phyloP scores from a whole-genome alignment of 148 eudicot species.

The Chenopodium suecicum region DNA sequence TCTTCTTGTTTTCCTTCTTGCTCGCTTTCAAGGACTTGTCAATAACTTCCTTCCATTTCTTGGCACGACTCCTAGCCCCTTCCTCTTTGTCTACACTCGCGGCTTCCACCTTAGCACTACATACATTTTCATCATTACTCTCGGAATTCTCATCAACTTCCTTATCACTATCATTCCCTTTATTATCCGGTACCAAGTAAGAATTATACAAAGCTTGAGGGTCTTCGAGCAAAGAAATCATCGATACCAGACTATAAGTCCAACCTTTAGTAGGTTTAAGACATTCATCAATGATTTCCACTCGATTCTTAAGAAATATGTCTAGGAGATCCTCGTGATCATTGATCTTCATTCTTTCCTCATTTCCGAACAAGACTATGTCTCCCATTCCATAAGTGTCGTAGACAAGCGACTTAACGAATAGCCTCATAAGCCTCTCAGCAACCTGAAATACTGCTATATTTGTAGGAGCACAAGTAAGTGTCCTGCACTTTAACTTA shows the following conservation, averaged over 20 bases:
- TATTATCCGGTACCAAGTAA: no score
- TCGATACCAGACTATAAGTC: slow-evolving; percentile 24
- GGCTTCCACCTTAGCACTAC: neutral
- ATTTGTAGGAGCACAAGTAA: slow-evolving; percentile 64
- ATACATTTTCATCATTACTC: no score
- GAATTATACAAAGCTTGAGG: slow-evolving; percentile 36
- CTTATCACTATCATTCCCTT: no score
- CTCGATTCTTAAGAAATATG: slow-evolving; percentile 34
- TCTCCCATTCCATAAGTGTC: slow-evolving; percentile 40
- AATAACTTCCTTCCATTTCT: no score
- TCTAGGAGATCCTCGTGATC: slow-evolving; percentile 37
- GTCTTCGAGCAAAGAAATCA: slow-evolving; percentile 43
- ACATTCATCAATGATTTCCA: slow-evolving; percentile 13
- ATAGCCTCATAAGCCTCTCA: slow-evolving; percentile 31
- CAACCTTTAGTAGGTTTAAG: slow-evolving; percentile 31
- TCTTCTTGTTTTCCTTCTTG: no score
- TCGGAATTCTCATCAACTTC: no score
- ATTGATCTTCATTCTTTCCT: slow-evolving; percentile 38
- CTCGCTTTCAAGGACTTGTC: no score
- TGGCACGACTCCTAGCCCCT: no score
- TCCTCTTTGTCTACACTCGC: neutral
- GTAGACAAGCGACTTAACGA: slow-evolving; percentile 7
- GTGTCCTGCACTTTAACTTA: slow-evolving; percentile 39
- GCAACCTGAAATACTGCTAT: slow-evolving; percentile 52
- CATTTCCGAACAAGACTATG: slow-evolving; percentile 40